A percentile compares a stretch with the other conserved stretches of the same genome.
Conservation (phyloP, 768 basidiomycete genomes). For the Termitomyces sp. region DNA sequence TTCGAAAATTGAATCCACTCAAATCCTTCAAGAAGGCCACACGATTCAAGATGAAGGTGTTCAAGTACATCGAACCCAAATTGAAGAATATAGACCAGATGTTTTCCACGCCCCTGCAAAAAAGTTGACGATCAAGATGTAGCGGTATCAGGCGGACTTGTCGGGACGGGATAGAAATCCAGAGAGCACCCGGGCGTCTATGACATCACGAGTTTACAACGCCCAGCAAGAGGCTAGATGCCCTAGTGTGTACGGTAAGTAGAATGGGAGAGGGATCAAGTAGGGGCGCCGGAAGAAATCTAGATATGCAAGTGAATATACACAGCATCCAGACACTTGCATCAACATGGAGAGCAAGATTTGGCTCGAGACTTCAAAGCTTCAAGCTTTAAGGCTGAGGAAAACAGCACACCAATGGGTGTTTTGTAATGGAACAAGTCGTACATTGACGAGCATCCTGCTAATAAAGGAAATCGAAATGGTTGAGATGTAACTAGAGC, state of each 20-base stretch:
- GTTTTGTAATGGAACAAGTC: neutral
- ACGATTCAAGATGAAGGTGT: no score
- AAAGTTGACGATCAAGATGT: neutral
- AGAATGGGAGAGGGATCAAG: neutral
- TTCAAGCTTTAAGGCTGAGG: no score
- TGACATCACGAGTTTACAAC: neutral
- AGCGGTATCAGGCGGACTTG: neutral
- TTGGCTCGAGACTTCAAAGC: neutral
- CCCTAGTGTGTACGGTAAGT: no score
- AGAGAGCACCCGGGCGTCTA: neutral
- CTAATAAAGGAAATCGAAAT: neutral
- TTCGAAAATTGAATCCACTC: no score
- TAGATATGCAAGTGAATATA: neutral
- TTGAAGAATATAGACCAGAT: no score
- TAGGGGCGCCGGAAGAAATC: neutral
- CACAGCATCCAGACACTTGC: no score
- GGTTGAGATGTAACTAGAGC: neutral
- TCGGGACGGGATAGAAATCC: no score
- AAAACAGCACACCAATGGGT: neutral
- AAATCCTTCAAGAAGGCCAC: no score
- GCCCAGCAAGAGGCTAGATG: neutral
- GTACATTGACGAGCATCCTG: neutral
- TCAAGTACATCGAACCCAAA: no score
- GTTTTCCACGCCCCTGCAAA: no score
- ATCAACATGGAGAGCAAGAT: no score